phyloP scores from a whole-genome alignment of 2,329 filamentous ascomycete species.

The Hypomyces rosellus region DNA sequence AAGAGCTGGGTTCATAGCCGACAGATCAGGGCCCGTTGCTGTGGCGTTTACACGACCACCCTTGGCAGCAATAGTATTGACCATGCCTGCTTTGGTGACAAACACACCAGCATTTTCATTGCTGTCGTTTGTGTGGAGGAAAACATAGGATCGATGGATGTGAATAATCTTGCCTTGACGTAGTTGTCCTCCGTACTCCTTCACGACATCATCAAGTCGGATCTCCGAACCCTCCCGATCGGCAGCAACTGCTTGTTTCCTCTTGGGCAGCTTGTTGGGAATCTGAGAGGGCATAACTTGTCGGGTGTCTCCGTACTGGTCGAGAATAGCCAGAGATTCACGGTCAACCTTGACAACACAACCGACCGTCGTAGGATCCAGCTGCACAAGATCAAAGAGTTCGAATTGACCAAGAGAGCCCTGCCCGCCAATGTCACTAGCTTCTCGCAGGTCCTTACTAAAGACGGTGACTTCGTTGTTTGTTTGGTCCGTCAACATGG shows the following conservation, averaged over 20 bases:
- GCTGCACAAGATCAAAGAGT: conserved; percentile 87
- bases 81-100: conserved; percentile 76
- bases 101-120: conserved; percentile 87
- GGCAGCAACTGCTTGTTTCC: conserved; percentile 80
- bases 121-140: conserved; percentile 76
- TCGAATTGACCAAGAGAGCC: conserved; percentile 82
- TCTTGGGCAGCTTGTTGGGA: conserved; percentile 76
- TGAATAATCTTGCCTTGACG: conserved; percentile 86
- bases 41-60: conserved; percentile 67
- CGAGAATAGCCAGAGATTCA: conserved; percentile 81
- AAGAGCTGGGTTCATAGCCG: conserved; percentile 86
- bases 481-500: conserved; percentile 84
- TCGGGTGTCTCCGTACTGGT: conserved; percentile 80
- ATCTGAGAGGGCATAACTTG: conserved; percentile 87
- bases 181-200: conserved; percentile 79
- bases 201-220: conserved; percentile 82
- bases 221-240: conserved; percentile 94
- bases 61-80: conserved; percentile 89
- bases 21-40: conserved; percentile 66
- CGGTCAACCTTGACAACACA: conserved; percentile 94
- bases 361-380: conserved; percentile 86
- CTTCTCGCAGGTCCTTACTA: conserved; percentile 91
- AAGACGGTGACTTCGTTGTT: conserved; percentile 96
- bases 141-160: conserved; percentile 88
- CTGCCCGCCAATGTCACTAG: conserved; percentile 83